A percentile compares a stretch with the other conserved stretches of the same genome.
These are phyloP conservation scores for Vitis rotundifolia DNA, from an alignment of 164 flowering plant genomes.

Conservation along the genomic window DNA sequence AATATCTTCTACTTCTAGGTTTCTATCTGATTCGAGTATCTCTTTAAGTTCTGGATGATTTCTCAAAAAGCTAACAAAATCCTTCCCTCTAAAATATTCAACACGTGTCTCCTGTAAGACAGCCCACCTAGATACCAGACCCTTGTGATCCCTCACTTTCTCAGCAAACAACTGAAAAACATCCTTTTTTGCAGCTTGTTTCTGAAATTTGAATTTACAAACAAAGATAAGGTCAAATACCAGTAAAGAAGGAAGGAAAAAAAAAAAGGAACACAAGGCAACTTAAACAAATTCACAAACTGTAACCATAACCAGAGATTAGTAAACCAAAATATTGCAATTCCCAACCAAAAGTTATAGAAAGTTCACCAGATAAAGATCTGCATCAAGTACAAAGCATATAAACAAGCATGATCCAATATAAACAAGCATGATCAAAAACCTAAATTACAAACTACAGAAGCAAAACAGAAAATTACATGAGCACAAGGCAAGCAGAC, in stretches of 20 bases:
- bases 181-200: slow-evolving; percentile 76
- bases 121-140: slow-evolving; percentile 92
- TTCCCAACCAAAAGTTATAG: too few species aligned
- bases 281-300: too few species aligned
- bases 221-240: neutral
- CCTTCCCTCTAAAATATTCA: slow-evolving; percentile 94
- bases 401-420: too few species aligned
- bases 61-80: slow-evolving; percentile 75
- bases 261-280: neutral
- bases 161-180: slow-evolving; percentile 90
- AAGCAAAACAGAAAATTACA: too few species aligned
- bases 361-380: too few species aligned
- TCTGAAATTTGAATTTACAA: slow-evolving; percentile 36
- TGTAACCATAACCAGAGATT: too few species aligned
- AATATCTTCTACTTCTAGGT: slow-evolving; percentile 76
- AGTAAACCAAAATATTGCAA: too few species aligned
- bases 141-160: slow-evolving; percentile 94
- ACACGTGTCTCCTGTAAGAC: slow-evolving; percentile 95
- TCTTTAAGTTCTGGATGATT: slow-evolving; percentile 81
- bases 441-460: too few species aligned
- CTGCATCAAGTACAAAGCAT: too few species aligned
- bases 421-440: too few species aligned
- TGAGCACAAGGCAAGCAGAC: too few species aligned
- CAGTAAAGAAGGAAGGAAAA: neutral
- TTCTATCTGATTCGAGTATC: slow-evolving; percentile 64